phyloP scores from a whole-genome alignment of 495 filamentous ascomycete genomes.

The Talaromyces liani region DNA sequence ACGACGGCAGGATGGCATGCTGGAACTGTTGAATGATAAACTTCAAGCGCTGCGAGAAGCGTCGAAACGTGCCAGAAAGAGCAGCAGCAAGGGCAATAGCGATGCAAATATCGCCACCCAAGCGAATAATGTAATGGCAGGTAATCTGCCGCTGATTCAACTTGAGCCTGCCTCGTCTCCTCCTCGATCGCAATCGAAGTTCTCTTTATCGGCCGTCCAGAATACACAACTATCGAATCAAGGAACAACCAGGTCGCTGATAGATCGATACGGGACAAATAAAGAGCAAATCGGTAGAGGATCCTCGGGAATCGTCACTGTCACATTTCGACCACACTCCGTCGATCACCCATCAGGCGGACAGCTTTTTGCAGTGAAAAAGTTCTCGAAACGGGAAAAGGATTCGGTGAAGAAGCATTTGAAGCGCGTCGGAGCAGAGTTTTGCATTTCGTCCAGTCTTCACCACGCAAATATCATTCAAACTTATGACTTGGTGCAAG shows the following conservation, averaged over 20 bases:
- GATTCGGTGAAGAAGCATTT: constrained; percentile 8
- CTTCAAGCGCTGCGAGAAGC: constrained; percentile 4
- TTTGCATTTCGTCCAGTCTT: constrained; percentile 10
- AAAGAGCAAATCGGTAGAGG: constrained; percentile 11
- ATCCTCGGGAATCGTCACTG: constrained; percentile 8
- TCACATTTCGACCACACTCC: constrained; percentile 6
- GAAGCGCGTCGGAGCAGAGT: constrained; percentile 10
- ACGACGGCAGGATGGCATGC: constrained; percentile 4
- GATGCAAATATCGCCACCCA: neutral
- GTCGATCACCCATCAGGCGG: constrained; percentile 8
- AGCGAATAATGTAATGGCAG: neutral
- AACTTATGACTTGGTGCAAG: constrained; percentile 8
- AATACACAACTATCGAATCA: neutral
- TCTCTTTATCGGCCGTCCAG: neutral
- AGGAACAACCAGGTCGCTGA: neutral
- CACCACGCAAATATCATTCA: constrained; percentile 8
- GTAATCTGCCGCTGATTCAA: neutral
- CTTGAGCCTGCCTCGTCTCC: neutral
- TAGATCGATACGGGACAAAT: constrained; percentile 6
- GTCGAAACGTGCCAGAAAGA: neutral
- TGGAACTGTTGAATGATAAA: constrained; percentile 8
- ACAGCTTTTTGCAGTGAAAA: constrained; percentile 12
- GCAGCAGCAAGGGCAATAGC: neutral
- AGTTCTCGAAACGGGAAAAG: constrained; percentile 2
- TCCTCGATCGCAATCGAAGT: neutral